phyloP scores from a whole-genome alignment of 768 basidiomycete species.

The Suillus clintonianus region DNA sequence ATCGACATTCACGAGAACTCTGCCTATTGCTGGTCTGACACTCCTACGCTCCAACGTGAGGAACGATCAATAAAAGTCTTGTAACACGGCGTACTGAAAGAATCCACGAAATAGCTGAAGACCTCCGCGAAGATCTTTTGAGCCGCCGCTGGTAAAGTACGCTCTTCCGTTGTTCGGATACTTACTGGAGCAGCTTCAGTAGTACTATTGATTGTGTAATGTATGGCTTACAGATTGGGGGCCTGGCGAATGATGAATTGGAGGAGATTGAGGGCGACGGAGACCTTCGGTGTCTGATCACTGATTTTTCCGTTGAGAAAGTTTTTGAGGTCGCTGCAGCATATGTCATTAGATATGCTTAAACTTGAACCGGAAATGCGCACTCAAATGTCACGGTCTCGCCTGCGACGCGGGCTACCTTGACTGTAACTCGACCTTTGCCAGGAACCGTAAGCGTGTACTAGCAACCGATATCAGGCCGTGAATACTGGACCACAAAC shows the following conservation, averaged over 20 bases:
- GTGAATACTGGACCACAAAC: neutral
- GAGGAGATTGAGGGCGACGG: slow-evolving; percentile 46
- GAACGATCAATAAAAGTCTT: neutral
- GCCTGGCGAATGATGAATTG: slow-evolving; percentile 53
- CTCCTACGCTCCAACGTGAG: slow-evolving; percentile 32
- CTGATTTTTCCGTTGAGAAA: slow-evolving; percentile 26
- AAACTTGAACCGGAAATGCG: neutral
- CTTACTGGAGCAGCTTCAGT: slow-evolving; percentile 27
- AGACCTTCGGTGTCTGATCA: slow-evolving; percentile 29
- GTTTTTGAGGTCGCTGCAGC: slow-evolving; percentile 25
- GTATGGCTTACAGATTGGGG: slow-evolving; percentile 41
- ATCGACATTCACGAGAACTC: slow-evolving; percentile 51
- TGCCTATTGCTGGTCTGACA: slow-evolving; percentile 43
- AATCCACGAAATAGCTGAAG: slow-evolving; percentile 51
- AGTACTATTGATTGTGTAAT: neutral
- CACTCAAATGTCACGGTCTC: slow-evolving; percentile 31
- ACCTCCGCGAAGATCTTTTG: slow-evolving; percentile 27
- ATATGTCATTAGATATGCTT: neutral
- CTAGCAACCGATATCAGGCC: neutral
- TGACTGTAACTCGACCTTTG: slow-evolving; percentile 36
- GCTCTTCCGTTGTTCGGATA: slow-evolving; percentile 48
- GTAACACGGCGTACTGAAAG: slow-evolving; percentile 43
- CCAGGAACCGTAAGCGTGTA: slow-evolving; percentile 32
- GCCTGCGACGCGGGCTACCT: slow-evolving; percentile 39
- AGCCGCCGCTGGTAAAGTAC: slow-evolving; percentile 43